Evolutionary conservation across 2,329 filamentous ascomycete genomes (phyloP), one percentile per base, ranked within the genome.

Genomic region (Xylaria sp.): DNA sequence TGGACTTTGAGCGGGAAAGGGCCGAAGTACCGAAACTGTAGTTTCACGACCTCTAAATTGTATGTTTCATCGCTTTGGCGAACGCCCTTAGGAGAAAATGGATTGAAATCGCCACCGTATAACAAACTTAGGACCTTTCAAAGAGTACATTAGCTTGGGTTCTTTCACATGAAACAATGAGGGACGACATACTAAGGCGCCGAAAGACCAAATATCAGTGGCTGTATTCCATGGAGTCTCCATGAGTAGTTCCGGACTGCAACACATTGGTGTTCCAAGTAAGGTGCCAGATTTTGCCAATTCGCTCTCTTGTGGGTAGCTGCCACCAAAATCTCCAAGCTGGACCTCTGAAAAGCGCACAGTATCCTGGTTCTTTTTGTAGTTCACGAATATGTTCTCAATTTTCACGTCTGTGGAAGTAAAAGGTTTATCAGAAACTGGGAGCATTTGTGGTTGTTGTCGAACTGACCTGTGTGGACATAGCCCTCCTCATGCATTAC

Each of bases 71-170:
- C 51, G 28, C 28, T 15, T 7, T 34, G 34, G 5, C 51, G 41
- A 39, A 51, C n/a, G 10, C 15, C 13, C 32, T 61, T 61, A 18
- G 58, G 58, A 12, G n/a, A n/a, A 51, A 61, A 61, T 20, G n/a
- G 25, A 37, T 61, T 61, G 37, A 61, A 61, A 37, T 61, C 58
- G 46, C 58, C 58, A 41, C 58, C 58, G 15, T 61, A 61, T 51
- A 51, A 39, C 46, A 52, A 32, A n/a, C 59, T 41, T 41, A 52
- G 32, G 8, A 41, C 46, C 59, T 62, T 28, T 52, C 1, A 2
- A 12, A 2, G 6, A 12, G 15, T 44, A 4, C 15, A 59, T 2
- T 48, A n/a, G 41, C 9, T 32, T 48, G 28, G 12, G 6, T 54
- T 34, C 51, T 54, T n/a, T 34, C 15, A 34, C 25, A 34, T n/a